These are phyloP conservation scores for Colletotrichum viniferum DNA, from an alignment of 2,329 filamentous ascomycete species.

Conservation along the genomic window DNA sequence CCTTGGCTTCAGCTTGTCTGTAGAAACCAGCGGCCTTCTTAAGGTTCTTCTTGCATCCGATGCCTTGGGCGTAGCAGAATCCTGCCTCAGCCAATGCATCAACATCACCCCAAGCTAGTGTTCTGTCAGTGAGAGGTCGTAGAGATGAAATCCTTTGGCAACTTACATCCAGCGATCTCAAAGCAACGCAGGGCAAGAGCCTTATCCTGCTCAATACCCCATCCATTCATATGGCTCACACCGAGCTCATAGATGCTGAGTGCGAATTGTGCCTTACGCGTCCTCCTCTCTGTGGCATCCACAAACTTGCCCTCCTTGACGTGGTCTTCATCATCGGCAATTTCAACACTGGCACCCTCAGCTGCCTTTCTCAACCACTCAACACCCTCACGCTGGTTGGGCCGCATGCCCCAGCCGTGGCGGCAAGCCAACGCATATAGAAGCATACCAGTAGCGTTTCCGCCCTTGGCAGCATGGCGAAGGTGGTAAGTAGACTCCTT, in stretches of 20 bases:
- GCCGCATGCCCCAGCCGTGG: conserved; percentile 97
- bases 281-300: conserved; percentile 74
- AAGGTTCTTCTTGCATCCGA: conserved; percentile 94
- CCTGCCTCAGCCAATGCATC: conserved; percentile 94
- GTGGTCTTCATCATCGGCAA: conserved; percentile 79
- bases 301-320: conserved; percentile 66
- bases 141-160: not conserved
- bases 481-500: conserved; percentile 97
- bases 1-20: conserved; percentile 86
- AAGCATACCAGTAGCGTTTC: conserved; percentile 92
- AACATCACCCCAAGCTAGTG: conserved; percentile 83
- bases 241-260: conserved; percentile 96
- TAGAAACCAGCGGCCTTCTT: conserved; percentile 94
- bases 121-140: not conserved
- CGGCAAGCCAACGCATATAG: conserved; percentile 93
- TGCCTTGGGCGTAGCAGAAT: conserved; percentile 92
- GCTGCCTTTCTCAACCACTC: conserved; percentile 92
- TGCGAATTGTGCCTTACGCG: conserved; percentile 90
- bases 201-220: conserved; percentile 95
- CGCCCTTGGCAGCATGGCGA: conserved; percentile 83
- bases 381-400: conserved; percentile 88
- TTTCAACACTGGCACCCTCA: conserved; percentile 80
- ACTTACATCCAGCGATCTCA: conserved; percentile 87
- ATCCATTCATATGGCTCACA: conserved; percentile 96
- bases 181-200: conserved; percentile 87